Conservation (phyloP, 768 basidiomycete genomes). For the Mycena pura region DNA sequence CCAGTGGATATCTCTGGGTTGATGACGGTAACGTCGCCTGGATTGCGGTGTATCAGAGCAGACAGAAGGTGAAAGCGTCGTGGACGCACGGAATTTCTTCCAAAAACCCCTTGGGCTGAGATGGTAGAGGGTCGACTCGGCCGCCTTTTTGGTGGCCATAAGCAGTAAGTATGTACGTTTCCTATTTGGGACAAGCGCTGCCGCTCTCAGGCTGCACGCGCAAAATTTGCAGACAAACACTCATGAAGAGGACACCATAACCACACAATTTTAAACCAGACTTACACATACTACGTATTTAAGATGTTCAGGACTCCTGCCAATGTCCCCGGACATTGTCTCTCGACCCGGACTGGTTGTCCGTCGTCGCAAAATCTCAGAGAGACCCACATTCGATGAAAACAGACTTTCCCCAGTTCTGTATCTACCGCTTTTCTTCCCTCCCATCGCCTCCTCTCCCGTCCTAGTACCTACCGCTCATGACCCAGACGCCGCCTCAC, state of each 20-base stretch:
- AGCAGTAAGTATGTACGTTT: constrained; percentile 11
- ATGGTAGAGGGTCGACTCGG: constrained; percentile 91
- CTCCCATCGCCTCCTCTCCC: constrained; percentile 52
- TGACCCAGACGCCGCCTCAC: constrained; percentile 76
- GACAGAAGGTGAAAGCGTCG: neutral
- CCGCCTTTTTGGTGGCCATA: constrained; percentile 81
- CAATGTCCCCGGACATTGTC: neutral
- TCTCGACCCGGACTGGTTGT: constrained; percentile 1
- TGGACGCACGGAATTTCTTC: constrained; percentile 89
- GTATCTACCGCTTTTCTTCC: constrained; percentile 87
- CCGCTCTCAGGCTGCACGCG: neutral
- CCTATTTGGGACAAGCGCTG: neutral
- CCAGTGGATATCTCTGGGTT: constrained; percentile 93
- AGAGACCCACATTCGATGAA: constrained; percentile 61
- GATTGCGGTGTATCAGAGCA: constrained; percentile 9
- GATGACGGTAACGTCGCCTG: constrained; percentile 84
- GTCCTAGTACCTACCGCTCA: constrained; percentile 48
- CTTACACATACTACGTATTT: too few species aligned
- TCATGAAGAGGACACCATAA: neutral
- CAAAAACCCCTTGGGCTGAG: constrained; percentile 90
- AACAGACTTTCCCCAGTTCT: constrained; percentile 57
- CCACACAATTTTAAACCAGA: too few species aligned
- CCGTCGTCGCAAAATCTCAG: constrained; percentile 8
- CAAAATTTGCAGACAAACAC: neutral
- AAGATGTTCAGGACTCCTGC: too few species aligned